Base-by-base conservation (phyloP, 148 eudicot genomes). In the Hydrangea macrophylla region DNA sequence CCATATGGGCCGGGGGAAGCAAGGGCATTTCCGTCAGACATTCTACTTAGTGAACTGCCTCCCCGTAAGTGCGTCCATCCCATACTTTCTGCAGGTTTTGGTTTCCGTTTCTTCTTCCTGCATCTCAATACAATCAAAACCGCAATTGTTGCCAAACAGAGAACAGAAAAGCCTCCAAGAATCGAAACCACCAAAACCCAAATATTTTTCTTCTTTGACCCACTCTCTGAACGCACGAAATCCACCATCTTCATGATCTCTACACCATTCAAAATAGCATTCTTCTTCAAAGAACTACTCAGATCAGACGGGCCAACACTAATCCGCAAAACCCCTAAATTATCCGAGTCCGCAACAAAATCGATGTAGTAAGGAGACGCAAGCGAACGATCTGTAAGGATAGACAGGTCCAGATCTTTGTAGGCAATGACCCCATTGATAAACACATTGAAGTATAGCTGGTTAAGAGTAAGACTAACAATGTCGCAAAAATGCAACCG, bases 191-290 rank as follows among this genome's bases (percentile, higher is more conserved):
- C 72, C 82, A 86, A 75, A 33, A 88, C 58, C 80, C 81, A 71
- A 31, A 53, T 44, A 23, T 55, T 74, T 63, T 65, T 83, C 73
- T 70, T 85, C 67, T 76, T 82, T 0, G 80, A 56, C 1, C 53
- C 69, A 1, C 53, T n/a, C 5, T 42, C 57, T 3, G 20, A 35
- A 50, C 32, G 55, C 70, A 72, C 78, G 45, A 81, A 76, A 68
- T 81, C 76, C 67, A 80, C 72, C 73, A 93, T 81, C 77, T 85
- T 90, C 98, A 93, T 86, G 54, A 93, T 86, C 84, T 93, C 98
- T 1, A 90, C 96, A 24, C 98, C 98, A 67, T 93, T 93, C 72
- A 93, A 75, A 54, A 93, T 86, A 53, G 96, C 98, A 64, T 93
- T 86, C 61, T 76, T 88, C 73, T 64, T 79, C 69, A 62, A 57